A percentile compares a stretch with the other conserved stretches of the same genome.
Conservation (phyloP, 305 asterid species). For the Fraxinus albicans region DNA sequence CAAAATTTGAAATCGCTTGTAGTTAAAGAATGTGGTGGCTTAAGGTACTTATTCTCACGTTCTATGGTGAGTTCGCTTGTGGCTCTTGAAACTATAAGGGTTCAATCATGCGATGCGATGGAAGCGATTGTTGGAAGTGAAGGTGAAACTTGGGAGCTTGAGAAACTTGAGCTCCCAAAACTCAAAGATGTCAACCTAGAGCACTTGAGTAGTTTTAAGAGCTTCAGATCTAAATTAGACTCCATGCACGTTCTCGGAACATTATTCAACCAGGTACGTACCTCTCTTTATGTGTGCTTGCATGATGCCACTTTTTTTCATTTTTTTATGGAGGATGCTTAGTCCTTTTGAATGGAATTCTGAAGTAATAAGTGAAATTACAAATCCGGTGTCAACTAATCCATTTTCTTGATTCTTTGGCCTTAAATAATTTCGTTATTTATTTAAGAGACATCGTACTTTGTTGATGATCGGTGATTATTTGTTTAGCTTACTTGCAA, state of each 20-base stretch:
- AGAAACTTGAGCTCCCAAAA: constrained; percentile 1
- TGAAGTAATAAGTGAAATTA: not conserved
- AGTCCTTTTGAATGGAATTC: not conserved
- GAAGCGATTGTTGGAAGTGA: not conserved
- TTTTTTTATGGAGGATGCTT: not conserved
- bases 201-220: not conserved
- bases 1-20: not conserved
- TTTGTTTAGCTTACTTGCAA: not conserved
- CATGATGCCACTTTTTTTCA: not conserved
- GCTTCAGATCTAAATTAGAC: not conserved
- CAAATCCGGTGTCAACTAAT: not conserved
- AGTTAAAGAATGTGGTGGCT: not conserved
- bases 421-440: not conserved
- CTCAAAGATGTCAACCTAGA: not conserved
- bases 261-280: not conserved
- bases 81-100: not conserved
- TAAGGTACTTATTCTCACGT: not conserved
- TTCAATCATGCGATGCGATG: not conserved
- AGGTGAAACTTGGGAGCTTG: not conserved
- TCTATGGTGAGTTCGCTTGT: constrained; percentile 9
- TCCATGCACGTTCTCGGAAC: not conserved
- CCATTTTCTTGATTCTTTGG: not conserved
- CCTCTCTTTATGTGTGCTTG: not conserved
- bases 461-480: too few relatives aligned
- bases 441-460: not conserved